These are phyloP conservation scores for Syncephalis fuscata DNA, from an alignment of 371 early-diverging fungal genomes.

Conservation along the genomic window DNA sequence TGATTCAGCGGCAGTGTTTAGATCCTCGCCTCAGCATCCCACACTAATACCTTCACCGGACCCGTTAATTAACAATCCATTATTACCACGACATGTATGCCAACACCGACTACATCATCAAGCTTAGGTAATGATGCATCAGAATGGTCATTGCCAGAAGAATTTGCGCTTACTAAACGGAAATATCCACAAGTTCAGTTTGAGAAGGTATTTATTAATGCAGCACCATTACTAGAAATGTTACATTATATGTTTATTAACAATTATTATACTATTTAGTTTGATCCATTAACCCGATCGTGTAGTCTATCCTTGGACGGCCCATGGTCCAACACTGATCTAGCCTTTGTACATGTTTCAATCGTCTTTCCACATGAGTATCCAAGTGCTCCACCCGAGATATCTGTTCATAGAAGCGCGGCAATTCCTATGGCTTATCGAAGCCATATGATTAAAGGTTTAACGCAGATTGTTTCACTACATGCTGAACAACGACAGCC, in stretches of 20 bases:
- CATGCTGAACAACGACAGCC: constrained; percentile 14
- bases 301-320: constrained; percentile 57
- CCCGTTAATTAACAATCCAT: too few species aligned
- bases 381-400: constrained; percentile 33
- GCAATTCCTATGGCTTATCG: constrained; percentile 64
- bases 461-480: constrained; percentile 32
- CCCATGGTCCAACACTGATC: constrained; percentile 38
- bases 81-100: too few species aligned
- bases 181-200: constrained; percentile 18
- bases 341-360: constrained; percentile 43
- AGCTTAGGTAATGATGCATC: too few species aligned
- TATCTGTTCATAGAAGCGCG: constrained; percentile 19
- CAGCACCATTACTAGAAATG: neutral
- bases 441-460: constrained; percentile 33
- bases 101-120: too few species aligned
- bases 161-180: too few species aligned
- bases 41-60: too few species aligned
- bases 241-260: constrained; percentile 1
- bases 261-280: constrained; percentile 34
- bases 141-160: too few species aligned
- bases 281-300: constrained; percentile 29
- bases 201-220: constrained; percentile 11
- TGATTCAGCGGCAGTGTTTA: too few species aligned
- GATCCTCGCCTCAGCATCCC: too few species aligned
- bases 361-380: constrained; percentile 48